Base-by-base conservation (phyloP, 768 basidiomycete species). In the Suillus lakei region DNA sequence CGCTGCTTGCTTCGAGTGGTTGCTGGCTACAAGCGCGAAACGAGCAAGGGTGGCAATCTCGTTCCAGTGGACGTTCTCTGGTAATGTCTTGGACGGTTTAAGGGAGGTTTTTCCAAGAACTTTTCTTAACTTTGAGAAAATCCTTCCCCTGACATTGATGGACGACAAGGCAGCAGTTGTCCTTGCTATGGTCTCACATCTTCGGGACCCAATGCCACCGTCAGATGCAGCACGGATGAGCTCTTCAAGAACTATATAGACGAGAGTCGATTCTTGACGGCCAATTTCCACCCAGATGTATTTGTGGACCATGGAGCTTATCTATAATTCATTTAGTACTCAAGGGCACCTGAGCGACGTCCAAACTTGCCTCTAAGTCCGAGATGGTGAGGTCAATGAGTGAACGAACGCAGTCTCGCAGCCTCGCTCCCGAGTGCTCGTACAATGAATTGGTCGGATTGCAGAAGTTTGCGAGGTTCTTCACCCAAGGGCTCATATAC, bases 401-500 rank as follows among this genome's bases (percentile, higher is more conserved):
- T 3, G 88, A 83, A n/a, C 94, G 86, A 56, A 97, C 82, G 68
- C 91, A 91, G 69, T 96, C 94, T 16, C 93, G 86, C 26, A 96
- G 79, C 68, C 89, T 85, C 13, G 91, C 88, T 10, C 88, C 90
- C 1, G 91, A 89, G 34, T 87, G 85, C 62, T 92, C 91, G 64
- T 86, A 92, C 38, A 91, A 79, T n/a, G 84, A 71, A 68, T 84
- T 84, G 3, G 88, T 85, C 1, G 93, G 89, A 69, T 90, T 90
- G 32, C 86, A 84, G 67, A 92, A 96, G 16, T 81, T 76, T 3
- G 85, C 81, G 2, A 98, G 81, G 71, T 96, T 96, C 73, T 85
- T 88, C 48, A 97, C 85, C 96, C 95, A 98, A 4, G 96, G 95
- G 46, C 85, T 87, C 82, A 97, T 84, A 72, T 95, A 96, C 65